Evolutionary conservation across 306 rosid genomes (phyloP), one percentile per base, ranked within the genome.

Genomic region (Mimosa bimucronata): DNA sequence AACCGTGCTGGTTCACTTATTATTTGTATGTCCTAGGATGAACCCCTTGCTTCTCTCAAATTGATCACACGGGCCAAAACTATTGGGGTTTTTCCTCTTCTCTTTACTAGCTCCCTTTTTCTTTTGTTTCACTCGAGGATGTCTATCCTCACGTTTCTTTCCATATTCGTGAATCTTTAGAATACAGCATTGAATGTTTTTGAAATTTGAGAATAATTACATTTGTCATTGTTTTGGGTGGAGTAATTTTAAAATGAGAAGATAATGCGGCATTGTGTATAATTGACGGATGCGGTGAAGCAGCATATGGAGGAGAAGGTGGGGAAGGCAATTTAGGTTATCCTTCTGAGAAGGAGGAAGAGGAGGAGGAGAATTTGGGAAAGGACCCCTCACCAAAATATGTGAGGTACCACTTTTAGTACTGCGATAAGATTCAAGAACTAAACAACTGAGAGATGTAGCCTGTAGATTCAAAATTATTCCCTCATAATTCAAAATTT

Each of bases 231-330:
- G 52, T 66, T 19, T 1, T 66, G 21, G 46, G 42, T 37, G 48
- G 30, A 29, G 44, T n/a, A 18, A 66, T 37, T 66, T 19, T 16
- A 66, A 66, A 25, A 11, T 19, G 50, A n/a, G 52, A 67, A 40
- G 21, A 21, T 69, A 50, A 23, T 34, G 7, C 6, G 42, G 26
- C 30, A 67, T 40, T 67, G 82, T 82, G 73, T 73, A 40, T 79
- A 92, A 97, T 88, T 92, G 75, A 80, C 90, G 53, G 97, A 89
- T 66, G 62, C 84, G 15, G 91, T 91, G 29, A 94, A 92, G 88
- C 87, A 86, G 83, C 92, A 92, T 31, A 92, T 92, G 66, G 97
- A 92, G 78, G 98, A 94, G 28, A 94, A 94, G 84, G 91, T 92
- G 12, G 97, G 98, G 19, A 92, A 87, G 82, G 94, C 97, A 23